Conservation (phyloP, 805 yeast species). For the Wickerhamiella azymoides region DNA sequence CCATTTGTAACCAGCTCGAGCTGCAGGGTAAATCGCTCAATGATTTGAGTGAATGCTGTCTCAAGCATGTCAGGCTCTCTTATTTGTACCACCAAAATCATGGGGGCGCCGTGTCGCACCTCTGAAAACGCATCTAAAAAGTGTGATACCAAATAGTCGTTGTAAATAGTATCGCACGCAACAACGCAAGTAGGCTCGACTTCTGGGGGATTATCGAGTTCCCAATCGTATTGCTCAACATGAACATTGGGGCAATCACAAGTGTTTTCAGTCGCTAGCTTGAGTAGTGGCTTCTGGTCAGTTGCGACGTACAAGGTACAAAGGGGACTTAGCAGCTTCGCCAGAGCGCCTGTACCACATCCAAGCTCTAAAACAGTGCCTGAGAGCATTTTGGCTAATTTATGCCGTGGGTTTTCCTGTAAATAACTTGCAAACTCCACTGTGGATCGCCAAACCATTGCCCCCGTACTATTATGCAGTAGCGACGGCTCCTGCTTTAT, state of each 20-base stretch:
- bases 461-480: slow-evolving; percentile 17
- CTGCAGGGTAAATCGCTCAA: not conserved
- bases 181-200: slow-evolving; percentile 10
- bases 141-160: slow-evolving; percentile 13
- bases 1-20: slow-evolving; percentile 7
- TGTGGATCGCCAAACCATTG: slow-evolving; percentile 17
- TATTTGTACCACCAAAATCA: slow-evolving; percentile 12
- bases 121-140: slow-evolving; percentile 14
- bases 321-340: slow-evolving; percentile 9
- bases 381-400: not conserved
- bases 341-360: slow-evolving; percentile 18
- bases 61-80: slow-evolving; percentile 11
- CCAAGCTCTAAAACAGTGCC: slow-evolving; percentile 17
- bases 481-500: slow-evolving; percentile 14
- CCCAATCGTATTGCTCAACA: slow-evolving; percentile 18
- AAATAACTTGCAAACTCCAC: slow-evolving; percentile 13
- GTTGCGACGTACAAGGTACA: slow-evolving; percentile 12
- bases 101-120: slow-evolving; percentile 4
- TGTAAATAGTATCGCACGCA: slow-evolving; percentile 20
- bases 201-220: slow-evolving; percentile 10
- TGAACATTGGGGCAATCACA: slow-evolving; percentile 6
- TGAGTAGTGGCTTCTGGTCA: slow-evolving; percentile 17
- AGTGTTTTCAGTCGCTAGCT: slow-evolving; percentile 12
- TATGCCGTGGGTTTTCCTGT: not conserved
- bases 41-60: slow-evolving; percentile 5